Evolutionary conservation across 176 grass and related monocot species (phyloP), one percentile per base, ranked within the genome.

Genomic region (Tillandsia fasciculata): DNA sequence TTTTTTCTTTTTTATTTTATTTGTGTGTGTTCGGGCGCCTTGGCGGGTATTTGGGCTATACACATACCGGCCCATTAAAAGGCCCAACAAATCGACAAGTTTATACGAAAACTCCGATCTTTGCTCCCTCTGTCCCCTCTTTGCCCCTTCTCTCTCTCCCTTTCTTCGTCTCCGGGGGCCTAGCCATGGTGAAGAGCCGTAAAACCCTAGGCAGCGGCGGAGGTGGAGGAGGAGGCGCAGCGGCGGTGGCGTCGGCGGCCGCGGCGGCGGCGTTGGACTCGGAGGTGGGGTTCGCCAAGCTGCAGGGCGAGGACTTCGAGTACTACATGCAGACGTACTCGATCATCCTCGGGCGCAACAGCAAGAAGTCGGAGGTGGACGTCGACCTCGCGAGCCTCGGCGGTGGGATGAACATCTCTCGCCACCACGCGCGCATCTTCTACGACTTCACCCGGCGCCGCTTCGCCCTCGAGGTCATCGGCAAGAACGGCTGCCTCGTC

Each of bases 291-390:
- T 91, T 96, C 53, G 91, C 91, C 27, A 96, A 96, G 83, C 91
- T 96, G 10, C 85, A 96, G 64, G 91, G 91, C 2, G 83, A 91
- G 65, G 81, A 79, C 59, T 96, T 96, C 77, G 87, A 91, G 77
- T 88, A 88, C 82, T 96, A 86, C 91, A 96, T 96, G 87, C 91
- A 96, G 76, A 91, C 91, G 49, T 96, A 96, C 78, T 96, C 91
- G 66, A 91, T 91, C 77, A 50, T 82, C 51, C 88, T 96, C 14
- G 91, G 91, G 50, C 85, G 87, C 78, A 74, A 78, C 72, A 91
- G 91, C 82, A 87, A 83, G 74, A 91, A 78, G 77, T 67, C 81
- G 48, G 90, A 78, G 80, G 82, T 96, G 20, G 91, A 96, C 71
- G 84, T 96, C n/a, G 91, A 96, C 77, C 85, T 96, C 56, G 79